Conservation (phyloP, 2,329 filamentous ascomycete species). For the Fulvia fulva region DNA sequence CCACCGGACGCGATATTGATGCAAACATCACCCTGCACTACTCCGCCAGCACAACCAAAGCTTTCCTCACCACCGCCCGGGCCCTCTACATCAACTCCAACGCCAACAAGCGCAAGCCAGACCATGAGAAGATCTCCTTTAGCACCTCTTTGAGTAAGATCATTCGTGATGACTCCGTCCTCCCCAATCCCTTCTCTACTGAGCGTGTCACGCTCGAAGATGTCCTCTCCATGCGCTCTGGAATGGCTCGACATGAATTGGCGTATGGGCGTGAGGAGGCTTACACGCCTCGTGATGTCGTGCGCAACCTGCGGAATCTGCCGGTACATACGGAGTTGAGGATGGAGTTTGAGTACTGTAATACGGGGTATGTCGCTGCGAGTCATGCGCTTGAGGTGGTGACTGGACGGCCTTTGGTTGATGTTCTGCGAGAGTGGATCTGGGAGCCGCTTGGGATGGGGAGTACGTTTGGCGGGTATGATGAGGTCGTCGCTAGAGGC, state of each 20-base stretch:
- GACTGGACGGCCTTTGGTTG: background rate
- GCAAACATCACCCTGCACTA: background rate
- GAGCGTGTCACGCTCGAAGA: background rate
- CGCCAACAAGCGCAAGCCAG: background rate
- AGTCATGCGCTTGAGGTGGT: background rate
- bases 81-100: background rate
- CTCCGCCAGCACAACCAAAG: background rate
- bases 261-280: background rate
- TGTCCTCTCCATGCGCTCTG: background rate
- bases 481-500: background rate
- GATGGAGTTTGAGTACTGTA: background rate
- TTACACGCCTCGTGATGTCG: background rate
- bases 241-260: background rate
- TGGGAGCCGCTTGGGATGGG: background rate
- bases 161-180: background rate
- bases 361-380: background rate
- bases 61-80: background rate
- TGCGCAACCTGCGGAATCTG: background rate
- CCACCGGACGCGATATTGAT: background rate
- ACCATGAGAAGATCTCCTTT: background rate
- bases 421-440: background rate
- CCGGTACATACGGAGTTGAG: background rate
- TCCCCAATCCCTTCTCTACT: background rate
- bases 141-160: background rate
- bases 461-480: background rate